Percentiles rank a stretch among this genome's conserved stretches.
Conservation (phyloP, 768 basidiomycete genomes). For the Russula earlei region DNA sequence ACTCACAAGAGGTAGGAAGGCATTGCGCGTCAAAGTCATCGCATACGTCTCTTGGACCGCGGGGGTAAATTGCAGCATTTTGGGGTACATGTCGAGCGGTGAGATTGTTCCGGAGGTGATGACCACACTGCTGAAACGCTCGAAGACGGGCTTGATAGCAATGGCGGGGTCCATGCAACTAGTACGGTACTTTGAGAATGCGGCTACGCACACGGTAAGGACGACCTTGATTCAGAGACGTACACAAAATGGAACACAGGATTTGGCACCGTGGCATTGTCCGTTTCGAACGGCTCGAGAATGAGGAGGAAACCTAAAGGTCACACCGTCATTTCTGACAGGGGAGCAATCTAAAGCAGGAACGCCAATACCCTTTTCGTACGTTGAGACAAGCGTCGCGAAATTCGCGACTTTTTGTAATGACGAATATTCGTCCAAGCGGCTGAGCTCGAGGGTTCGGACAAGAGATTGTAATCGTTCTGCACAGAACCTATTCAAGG, state of each 20-base stretch:
- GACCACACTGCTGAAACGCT: slow-evolving; percentile 95
- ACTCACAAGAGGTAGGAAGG: slow-evolving; percentile 86
- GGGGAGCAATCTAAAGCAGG: background rate
- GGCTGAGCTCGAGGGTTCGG: slow-evolving; percentile 79
- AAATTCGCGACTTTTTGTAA: slow-evolving; percentile 94
- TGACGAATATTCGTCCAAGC: slow-evolving; percentile 84
- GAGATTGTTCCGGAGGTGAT: slow-evolving; percentile 99
- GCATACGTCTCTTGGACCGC: slow-evolving; percentile 96
- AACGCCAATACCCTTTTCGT: slow-evolving; percentile 70
- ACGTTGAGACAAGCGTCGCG: slow-evolving; percentile 94
- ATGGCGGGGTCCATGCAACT: slow-evolving; percentile 97
- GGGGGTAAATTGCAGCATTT: slow-evolving; percentile 97
- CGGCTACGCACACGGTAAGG: slow-evolving; percentile 10
- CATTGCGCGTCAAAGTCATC: slow-evolving; percentile 94
- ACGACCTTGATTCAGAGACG: slow-evolving; percentile 21
- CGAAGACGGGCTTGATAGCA: slow-evolving; percentile 96
- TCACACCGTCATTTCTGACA: background rate
- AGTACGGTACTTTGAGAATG: background rate
- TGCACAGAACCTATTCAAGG: slow-evolving; percentile 72
- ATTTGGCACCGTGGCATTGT: slow-evolving; percentile 96
- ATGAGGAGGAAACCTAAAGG: slow-evolving; percentile 84
- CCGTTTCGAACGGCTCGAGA: slow-evolving; percentile 96
- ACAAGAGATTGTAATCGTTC: slow-evolving; percentile 92
- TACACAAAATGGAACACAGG: slow-evolving; percentile 97
- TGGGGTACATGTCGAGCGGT: slow-evolving; percentile 99